Conservation (phyloP, 179 eudicot genomes). For the Actinidia polygama region DNA sequence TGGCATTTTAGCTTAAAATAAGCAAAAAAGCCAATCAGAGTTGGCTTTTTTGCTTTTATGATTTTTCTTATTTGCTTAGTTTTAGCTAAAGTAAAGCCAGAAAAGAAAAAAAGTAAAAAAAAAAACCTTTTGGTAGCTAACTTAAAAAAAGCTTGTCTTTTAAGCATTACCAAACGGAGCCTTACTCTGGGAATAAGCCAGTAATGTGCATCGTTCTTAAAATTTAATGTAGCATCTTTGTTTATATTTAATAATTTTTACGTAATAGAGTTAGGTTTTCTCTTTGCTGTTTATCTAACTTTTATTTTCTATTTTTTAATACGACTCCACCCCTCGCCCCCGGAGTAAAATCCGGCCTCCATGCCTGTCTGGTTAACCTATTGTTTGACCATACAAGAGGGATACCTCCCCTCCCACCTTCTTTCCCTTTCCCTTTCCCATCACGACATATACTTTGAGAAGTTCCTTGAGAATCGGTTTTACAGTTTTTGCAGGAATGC, state of each 20-base stretch:
- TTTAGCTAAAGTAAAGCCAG: no score
- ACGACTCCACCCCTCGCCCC: not conserved
- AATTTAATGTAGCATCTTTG: not conserved
- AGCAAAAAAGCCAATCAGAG: no score
- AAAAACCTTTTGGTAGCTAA: no score
- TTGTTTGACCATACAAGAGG: not conserved
- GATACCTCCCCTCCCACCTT: not conserved
- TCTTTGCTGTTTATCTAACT: not conserved
- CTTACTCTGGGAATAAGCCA: no score
- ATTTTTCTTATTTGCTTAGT: no score
- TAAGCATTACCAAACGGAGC: no score
- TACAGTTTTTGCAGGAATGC: constrained; percentile 47
- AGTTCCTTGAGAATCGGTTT: constrained; percentile 59
- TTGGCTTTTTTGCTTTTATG: no score
- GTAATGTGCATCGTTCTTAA: no score
- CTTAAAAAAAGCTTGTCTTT: no score
- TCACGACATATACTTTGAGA: constrained; percentile 31
- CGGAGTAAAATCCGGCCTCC: no score
- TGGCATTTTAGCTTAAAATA: no score
- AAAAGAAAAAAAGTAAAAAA: no score
- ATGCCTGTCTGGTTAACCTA: not conserved
- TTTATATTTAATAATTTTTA: not conserved
- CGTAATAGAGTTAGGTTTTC: not conserved
- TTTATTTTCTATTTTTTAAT: not conserved
- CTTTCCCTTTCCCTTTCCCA: not conserved